Base-by-base conservation (phyloP, 352 stramenopile genomes). In the Pythium aquatile region DNA sequence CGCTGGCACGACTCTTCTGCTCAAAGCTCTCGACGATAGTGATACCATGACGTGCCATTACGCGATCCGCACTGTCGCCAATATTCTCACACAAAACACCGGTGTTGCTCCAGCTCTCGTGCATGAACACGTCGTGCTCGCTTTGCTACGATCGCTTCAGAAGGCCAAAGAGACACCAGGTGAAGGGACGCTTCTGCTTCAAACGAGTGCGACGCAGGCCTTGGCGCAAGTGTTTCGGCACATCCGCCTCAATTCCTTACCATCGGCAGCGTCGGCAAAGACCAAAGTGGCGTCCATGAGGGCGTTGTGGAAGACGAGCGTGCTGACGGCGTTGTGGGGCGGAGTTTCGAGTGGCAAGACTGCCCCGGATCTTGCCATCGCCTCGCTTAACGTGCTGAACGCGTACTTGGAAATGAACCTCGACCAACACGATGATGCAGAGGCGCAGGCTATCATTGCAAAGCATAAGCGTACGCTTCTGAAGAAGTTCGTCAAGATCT, bases 311-410 rank as follows among this genome's bases (percentile, higher is more conserved):
- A 81, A 81, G 37, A 35, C 61, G 8, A 74, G 72, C 9, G 52
- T 81, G 55, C 44, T 89, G 5, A 63, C 76, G 8, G 65, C 68
- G 3, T 33, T 90, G 10, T 91, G 79, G 76, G 54, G 40, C n/a
- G 76, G 78, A 1, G 68, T 78, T 11, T 46, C 74, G 16, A 62
- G 30, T 16, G 69, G 39, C 62, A 62, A 17, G 40, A 46, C 11
- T 1, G 24, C 35, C 4, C 30, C 67, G 16, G 72, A 83, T 9
- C 58, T 90, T 56, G 57, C 70, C 8, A 73, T 85, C 13, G 71
- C 81, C 17, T 87, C 81, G 5, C 59, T 93, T 0, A 94, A 90
- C 40, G 69, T 88, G 7, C 49, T 93, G 2, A 94, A 89, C 42
- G 51, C 70, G 24, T 83, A 83, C 47, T 66, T 94, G 3, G 81